Evolutionary conservation across 768 basidiomycete species (phyloP).

Genomic region (Leccinum variicolor): DNA sequence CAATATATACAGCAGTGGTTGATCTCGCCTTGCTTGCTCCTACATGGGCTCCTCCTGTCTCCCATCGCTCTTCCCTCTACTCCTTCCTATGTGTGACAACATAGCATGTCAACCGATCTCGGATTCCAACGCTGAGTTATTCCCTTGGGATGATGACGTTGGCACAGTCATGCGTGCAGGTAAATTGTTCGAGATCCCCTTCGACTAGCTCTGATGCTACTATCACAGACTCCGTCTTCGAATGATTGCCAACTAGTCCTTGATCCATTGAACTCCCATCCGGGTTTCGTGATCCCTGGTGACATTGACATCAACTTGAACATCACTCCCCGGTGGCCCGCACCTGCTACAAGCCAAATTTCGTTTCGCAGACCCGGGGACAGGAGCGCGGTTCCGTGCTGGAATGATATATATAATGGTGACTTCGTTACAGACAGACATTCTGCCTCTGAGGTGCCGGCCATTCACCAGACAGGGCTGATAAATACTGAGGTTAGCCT

Average conservation of each 20-base stretch:
- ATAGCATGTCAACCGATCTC: not conserved
- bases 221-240: not conserved
- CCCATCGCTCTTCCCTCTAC: not conserved
- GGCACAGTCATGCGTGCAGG: not conserved
- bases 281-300: not conserved
- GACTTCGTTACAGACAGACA: not conserved
- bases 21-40: not conserved
- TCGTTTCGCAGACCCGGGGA: not conserved
- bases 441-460: not conserved
- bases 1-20: conserved; percentile 4
- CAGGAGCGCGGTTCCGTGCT: not conserved
- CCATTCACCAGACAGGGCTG: not conserved
- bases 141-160: not conserved
- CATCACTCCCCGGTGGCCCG: not conserved
- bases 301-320: not conserved
- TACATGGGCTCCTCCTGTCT: not conserved
- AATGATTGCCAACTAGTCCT: not conserved
- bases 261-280: not conserved
- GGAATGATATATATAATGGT: not conserved
- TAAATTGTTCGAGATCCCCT: not conserved
- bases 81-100: not conserved
- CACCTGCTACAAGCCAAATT: not conserved
- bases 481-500: not conserved
- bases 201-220: not conserved
- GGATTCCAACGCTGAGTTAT: not conserved